Percentiles rank a stretch among this genome's conserved stretches.
phyloP scores from a whole-genome alignment of 208 protist genomes.

The Zelonia costaricensis region DNA sequence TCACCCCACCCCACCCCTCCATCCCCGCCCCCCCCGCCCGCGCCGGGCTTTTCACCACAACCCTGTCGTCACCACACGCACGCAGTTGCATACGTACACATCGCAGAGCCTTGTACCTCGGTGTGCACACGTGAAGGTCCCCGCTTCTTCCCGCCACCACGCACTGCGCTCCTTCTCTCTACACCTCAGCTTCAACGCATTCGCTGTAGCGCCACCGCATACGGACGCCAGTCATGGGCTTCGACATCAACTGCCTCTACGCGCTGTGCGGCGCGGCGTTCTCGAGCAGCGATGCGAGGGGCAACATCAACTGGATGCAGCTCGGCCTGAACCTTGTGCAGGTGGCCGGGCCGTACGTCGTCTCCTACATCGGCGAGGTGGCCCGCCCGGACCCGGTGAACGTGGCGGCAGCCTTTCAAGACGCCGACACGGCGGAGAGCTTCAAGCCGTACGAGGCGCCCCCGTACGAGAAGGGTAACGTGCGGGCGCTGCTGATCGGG shows the following conservation, averaged over 20 bases:
- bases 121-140: no score
- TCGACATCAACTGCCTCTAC: slow-evolving; percentile 43
- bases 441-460: slow-evolving; percentile 51
- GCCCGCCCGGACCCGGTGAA: slow-evolving; percentile 35
- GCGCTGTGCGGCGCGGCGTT: slow-evolving; percentile 22
- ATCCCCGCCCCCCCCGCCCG: no score
- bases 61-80: no score
- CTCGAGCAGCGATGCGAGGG: slow-evolving; percentile 22
- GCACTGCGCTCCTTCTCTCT: no score
- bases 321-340: slow-evolving; percentile 40
- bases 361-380: slow-evolving; percentile 53
- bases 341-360: slow-evolving; percentile 47
- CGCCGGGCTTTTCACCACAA: no score
- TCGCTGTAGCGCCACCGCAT: no score
- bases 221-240: slow-evolving; percentile 33
- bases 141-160: no score
- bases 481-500: slow-evolving; percentile 62
- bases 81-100: no score
- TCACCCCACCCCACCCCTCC: no score
- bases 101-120: no score
- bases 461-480: slow-evolving; percentile 30
- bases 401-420: slow-evolving; percentile 48
- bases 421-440: slow-evolving; percentile 30
- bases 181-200: no score
- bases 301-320: slow-evolving; percentile 32